These are phyloP conservation scores for Yueomyces sinensis DNA, from an alignment of 805 yeast species.

Conservation along the genomic window DNA sequence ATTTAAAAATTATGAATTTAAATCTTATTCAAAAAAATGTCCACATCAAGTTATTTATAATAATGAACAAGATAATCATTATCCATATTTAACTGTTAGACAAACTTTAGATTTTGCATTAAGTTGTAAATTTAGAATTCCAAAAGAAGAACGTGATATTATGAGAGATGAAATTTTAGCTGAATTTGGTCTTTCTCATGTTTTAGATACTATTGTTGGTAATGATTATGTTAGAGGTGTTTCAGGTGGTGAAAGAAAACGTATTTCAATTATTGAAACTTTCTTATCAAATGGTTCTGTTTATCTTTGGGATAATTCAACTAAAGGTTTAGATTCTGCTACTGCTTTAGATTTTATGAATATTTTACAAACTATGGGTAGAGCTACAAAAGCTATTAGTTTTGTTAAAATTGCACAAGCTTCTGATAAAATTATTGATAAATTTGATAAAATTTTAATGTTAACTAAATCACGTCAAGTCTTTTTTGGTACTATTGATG, in stretches of 20 bases:
- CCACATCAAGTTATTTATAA: constrained; percentile 24
- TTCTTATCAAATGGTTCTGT: constrained; percentile 32
- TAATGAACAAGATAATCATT: constrained; percentile 45
- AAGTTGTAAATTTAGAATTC: constrained; percentile 27
- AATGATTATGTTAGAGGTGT: constrained; percentile 51
- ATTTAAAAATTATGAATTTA: constrained; percentile 13
- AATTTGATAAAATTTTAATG: constrained; percentile 35
- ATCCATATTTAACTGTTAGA: constrained; percentile 41
- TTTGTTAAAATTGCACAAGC: constrained; percentile 37
- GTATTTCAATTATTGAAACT: constrained; percentile 52
- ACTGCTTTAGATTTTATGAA: constrained; percentile 35
- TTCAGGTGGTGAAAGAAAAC: constrained; percentile 56
- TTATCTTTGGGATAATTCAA: constrained; percentile 41
- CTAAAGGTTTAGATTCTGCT: constrained; percentile 38
- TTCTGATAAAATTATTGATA: constrained; percentile 34
- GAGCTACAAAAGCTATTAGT: constrained; percentile 28
- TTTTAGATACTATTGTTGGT: constrained; percentile 47
- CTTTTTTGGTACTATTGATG: constrained; percentile 30
- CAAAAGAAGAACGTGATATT: constrained; percentile 15
- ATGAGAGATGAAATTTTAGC: constrained; percentile 16
- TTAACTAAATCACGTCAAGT: constrained; percentile 36
- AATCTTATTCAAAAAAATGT: constrained; percentile 10
- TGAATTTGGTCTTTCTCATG: constrained; percentile 36
- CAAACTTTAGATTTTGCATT: constrained; percentile 46
- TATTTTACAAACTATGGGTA: constrained; percentile 31